phyloP scores from a whole-genome alignment of 2,329 filamentous ascomycete genomes.

The Xylaria sp. region DNA sequence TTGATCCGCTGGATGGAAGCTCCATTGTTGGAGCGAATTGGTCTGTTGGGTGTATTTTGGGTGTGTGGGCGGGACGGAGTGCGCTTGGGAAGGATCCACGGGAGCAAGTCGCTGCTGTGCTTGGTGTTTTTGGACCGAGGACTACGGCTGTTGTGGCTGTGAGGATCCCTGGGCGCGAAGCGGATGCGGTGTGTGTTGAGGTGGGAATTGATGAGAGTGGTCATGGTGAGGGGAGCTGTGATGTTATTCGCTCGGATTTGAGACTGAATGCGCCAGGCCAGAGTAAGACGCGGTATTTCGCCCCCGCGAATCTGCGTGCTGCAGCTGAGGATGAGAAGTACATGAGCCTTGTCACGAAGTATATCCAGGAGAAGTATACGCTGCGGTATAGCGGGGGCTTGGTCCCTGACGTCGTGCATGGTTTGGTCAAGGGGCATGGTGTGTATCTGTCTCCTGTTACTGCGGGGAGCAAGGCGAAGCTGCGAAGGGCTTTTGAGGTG shows the following conservation, averaged over 20 bases:
- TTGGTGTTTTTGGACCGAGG: constrained; percentile 61
- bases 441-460: constrained; percentile 66
- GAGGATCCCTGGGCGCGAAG: constrained; percentile 48
- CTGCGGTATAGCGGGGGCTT: constrained; percentile 65
- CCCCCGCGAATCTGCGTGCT: constrained; percentile 65
- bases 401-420: constrained; percentile 66
- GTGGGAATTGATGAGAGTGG: constrained; percentile 51
- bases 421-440: constrained; percentile 65
- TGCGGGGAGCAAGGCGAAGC: constrained; percentile 57
- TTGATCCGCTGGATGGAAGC: constrained; percentile 68
- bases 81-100: constrained; percentile 50
- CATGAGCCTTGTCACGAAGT: constrained; percentile 54
- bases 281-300: constrained; percentile 61
- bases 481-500: constrained; percentile 64
- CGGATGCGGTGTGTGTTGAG: constrained; percentile 54
- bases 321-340: constrained; percentile 59
- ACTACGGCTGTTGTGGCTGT: constrained; percentile 62
- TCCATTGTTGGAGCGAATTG: constrained; percentile 65
- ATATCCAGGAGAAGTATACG: constrained; percentile 60
- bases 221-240: constrained; percentile 35
- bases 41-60: constrained; percentile 64
- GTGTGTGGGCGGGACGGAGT: constrained; percentile 60
- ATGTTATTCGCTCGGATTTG: constrained; percentile 51
- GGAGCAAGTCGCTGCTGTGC: constrained; percentile 55
- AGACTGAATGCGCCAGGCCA: constrained; percentile 46